phyloP scores from a whole-genome alignment of 768 basidiomycete species.

The Coprinopsis sp. region DNA sequence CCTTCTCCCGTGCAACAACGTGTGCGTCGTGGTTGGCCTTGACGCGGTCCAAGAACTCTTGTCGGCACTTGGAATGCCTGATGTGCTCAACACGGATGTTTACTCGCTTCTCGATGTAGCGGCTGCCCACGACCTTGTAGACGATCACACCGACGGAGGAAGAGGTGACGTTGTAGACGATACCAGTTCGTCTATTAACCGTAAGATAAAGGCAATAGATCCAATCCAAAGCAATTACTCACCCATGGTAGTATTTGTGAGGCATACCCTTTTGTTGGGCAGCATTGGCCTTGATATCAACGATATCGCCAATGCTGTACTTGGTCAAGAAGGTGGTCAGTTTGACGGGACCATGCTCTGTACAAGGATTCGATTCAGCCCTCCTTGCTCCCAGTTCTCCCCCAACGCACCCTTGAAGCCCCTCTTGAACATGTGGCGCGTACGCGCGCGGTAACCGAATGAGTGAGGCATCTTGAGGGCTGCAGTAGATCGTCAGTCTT shows the following conservation, averaged over 20 bases:
- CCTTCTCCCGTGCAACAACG: slow-evolving; percentile 83
- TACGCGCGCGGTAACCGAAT: slow-evolving; percentile 99
- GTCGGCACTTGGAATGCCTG: slow-evolving; percentile 93
- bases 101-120: slow-evolving; percentile 99
- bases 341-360: slow-evolving; percentile 87
- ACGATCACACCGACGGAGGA: slow-evolving; percentile 94
- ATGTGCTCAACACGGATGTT: slow-evolving; percentile 97
- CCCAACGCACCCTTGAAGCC: slow-evolving; percentile 85
- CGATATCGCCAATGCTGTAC: slow-evolving; percentile 96
- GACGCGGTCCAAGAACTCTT: slow-evolving; percentile 96
- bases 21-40: slow-evolving; percentile 85
- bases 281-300: slow-evolving; percentile 99
- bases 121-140: slow-evolving; percentile 97
- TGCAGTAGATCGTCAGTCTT: slow-evolving; percentile 20
- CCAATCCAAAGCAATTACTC: slow-evolving; percentile 35
- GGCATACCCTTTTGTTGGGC: slow-evolving; percentile 99
- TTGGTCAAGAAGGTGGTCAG: slow-evolving; percentile 90
- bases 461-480: slow-evolving; percentile 97
- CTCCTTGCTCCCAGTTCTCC: slow-evolving; percentile 6
- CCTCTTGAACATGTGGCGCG: slow-evolving; percentile 99
- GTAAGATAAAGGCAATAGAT: slow-evolving; percentile 6
- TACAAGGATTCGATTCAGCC: slow-evolving; percentile 11
- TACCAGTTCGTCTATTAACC: slow-evolving; percentile 84
- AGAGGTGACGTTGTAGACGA: slow-evolving; percentile 97
- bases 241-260: slow-evolving; percentile 99